These are phyloP conservation scores for Vigna radiata DNA, from an alignment of 306 rosid species.

Conservation along the genomic window DNA sequence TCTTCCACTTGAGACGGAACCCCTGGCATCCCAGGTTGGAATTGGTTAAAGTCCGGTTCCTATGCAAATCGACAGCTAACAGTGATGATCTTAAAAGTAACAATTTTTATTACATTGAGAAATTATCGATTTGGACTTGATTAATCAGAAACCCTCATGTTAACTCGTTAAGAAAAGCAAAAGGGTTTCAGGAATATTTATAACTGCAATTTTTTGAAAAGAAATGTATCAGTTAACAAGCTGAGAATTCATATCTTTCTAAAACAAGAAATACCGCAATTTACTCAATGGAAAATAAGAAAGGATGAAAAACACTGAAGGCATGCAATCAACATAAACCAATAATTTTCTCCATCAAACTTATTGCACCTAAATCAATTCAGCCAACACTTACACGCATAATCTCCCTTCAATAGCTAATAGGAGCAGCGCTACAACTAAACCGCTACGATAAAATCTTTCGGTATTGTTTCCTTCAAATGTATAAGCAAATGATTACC, in stretches of 20 bases:
- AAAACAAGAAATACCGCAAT: no score
- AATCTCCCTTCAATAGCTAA: constrained; percentile 23
- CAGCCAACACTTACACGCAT: constrained; percentile 3
- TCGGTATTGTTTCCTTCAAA: constrained; percentile 22
- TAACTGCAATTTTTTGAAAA: no score
- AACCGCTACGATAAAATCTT: constrained; percentile 23
- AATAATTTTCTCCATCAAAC: no score
- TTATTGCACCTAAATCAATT: neutral
- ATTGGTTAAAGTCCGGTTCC: neutral
- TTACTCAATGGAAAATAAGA: neutral
- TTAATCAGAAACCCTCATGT: neutral
- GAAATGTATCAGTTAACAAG: no score
- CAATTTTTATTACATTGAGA: neutral
- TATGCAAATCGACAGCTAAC: neutral
- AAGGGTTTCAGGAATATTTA: neutral
- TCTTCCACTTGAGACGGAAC: neutral
- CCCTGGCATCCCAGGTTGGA: neutral
- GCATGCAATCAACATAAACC: no score
- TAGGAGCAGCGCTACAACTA: constrained; percentile 5
- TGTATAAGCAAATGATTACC: neutral
- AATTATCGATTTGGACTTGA: neutral
- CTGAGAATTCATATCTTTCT: no score
- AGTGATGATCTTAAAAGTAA: neutral
- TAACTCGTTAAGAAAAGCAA: neutral
- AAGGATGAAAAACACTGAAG: neutral